Evolutionary conservation across 83 land plant species (phyloP).

Genomic region (Picea abies): DNA sequence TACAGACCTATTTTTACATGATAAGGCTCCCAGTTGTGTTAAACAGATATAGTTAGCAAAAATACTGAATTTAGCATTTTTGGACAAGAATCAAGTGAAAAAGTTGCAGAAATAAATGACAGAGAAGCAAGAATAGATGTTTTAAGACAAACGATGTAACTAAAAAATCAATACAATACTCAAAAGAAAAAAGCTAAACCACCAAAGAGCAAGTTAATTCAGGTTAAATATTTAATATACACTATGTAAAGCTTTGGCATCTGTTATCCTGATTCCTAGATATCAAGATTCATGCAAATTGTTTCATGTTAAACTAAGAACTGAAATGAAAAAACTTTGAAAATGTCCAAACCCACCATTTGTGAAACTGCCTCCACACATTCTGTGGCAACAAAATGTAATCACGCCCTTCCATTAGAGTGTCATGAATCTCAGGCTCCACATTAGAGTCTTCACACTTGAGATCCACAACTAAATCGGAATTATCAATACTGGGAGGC

Average conservation of each 20-base stretch:
- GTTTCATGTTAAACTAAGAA: not conserved
- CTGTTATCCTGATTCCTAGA: not conserved
- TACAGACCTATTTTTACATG: too few relatives aligned
- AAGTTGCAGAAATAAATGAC: too few relatives aligned
- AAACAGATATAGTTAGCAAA: too few relatives aligned
- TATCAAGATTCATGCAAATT: not conserved
- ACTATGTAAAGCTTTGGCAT: not conserved
- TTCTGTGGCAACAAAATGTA: constrained; percentile 63
- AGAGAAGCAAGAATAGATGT: too few relatives aligned
- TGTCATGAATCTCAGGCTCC: constrained; percentile 48
- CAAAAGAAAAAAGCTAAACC: not conserved
- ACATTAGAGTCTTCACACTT: constrained; percentile 34
- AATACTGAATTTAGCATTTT: too few relatives aligned
- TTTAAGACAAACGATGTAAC: too few relatives aligned
- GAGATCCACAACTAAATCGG: constrained; percentile 50
- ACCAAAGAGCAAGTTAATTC: not conserved
- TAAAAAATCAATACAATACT: not conserved
- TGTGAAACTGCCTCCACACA: constrained; percentile 56
- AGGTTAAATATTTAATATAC: not conserved
- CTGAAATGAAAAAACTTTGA: not conserved
- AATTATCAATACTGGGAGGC: constrained; percentile 65
- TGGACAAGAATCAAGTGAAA: too few relatives aligned
- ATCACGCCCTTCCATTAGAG: constrained; percentile 66
- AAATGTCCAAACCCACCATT: constrained; percentile 20
- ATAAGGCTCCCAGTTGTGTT: too few relatives aligned